Conservation (phyloP, 1,284 basidiomycete genomes). For the Pholiota adiposa region DNA sequence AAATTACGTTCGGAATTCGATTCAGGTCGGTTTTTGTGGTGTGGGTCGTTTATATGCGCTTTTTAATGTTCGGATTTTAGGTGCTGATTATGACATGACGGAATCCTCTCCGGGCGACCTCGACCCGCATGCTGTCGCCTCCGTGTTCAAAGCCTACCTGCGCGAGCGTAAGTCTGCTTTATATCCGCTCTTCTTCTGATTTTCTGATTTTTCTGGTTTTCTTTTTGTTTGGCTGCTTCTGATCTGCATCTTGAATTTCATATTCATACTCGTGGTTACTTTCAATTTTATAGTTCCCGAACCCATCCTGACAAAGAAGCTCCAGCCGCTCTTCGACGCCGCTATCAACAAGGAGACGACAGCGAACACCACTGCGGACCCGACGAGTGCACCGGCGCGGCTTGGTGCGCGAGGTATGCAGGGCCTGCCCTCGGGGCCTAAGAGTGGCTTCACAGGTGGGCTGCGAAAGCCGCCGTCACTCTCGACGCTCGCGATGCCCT, state of each 20-base stretch:
- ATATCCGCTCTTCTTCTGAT: background rate
- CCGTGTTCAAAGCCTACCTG: conserved; percentile 80
- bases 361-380: conserved; percentile 28
- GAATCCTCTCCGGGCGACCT: conserved; percentile 80
- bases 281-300: conserved; percentile 67
- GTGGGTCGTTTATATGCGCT: conserved; percentile 13
- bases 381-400: conserved; percentile 17
- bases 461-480: conserved; percentile 78
- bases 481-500: conserved; percentile 74
- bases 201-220: background rate
- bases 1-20: conserved; percentile 85
- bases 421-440: conserved; percentile 48
- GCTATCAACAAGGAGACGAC: conserved; percentile 64
- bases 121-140: conserved; percentile 91
- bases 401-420: conserved; percentile 31
- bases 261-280: too few species aligned
- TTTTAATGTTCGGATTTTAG: conserved; percentile 39
- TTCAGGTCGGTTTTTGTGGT: conserved; percentile 54
- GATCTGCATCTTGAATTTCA: too few species aligned
- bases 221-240: conserved; percentile 9
- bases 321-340: conserved; percentile 77
- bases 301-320: conserved; percentile 72
- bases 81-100: conserved; percentile 83
- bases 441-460: conserved; percentile 36
- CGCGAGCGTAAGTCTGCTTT: conserved; percentile 66